Percentiles rank a stretch among this genome's conserved stretches.
These are phyloP conservation scores for Nothophaeocryptopus gaeumannii DNA, from an alignment of 2,329 filamentous ascomycete genomes.

Conservation along the genomic window DNA sequence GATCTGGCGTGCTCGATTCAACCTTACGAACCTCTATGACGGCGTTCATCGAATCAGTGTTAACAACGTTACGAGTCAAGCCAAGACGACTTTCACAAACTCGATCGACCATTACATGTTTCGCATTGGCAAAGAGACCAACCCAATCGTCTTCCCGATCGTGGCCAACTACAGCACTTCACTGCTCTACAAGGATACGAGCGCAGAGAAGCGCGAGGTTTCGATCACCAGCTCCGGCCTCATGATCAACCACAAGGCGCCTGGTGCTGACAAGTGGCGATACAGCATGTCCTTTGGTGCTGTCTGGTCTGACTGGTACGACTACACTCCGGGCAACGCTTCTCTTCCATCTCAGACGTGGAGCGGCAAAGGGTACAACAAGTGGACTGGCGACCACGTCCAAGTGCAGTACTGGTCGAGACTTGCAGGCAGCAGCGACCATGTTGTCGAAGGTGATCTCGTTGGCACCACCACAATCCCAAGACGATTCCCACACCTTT, in stretches of 20 bases:
- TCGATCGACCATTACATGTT: constrained; percentile 61
- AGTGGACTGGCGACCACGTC: constrained; percentile 61
- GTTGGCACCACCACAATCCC: constrained; percentile 39
- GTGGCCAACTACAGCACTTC: constrained; percentile 58
- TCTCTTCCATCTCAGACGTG: constrained; percentile 51
- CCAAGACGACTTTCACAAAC: constrained; percentile 46
- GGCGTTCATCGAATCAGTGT: constrained; percentile 60
- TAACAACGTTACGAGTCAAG: constrained; percentile 50
- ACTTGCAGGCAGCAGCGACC: constrained; percentile 57
- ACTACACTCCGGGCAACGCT: constrained; percentile 53
- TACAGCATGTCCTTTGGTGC: constrained; percentile 62
- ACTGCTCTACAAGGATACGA: constrained; percentile 46
- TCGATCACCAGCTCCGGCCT: constrained; percentile 40
- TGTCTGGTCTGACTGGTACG: constrained; percentile 57
- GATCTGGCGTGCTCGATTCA: constrained; percentile 54
- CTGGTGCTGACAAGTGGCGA: constrained; percentile 61
- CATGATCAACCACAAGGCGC: constrained; percentile 57
- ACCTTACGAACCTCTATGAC: constrained; percentile 56
- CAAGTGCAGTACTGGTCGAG: constrained; percentile 63
- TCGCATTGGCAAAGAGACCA: constrained; percentile 56
- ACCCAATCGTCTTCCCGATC: constrained; percentile 58
- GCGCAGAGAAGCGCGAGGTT: constrained; percentile 23
- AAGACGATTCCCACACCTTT: constrained; percentile 60
- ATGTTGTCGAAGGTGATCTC: constrained; percentile 60
- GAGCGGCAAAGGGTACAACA: constrained; percentile 55